A percentile compares a stretch with the other conserved stretches of the same genome.
Evolutionary conservation across 2,329 filamentous ascomycete species (phyloP).

Genomic region (Graphilbum fragrans): DNA sequence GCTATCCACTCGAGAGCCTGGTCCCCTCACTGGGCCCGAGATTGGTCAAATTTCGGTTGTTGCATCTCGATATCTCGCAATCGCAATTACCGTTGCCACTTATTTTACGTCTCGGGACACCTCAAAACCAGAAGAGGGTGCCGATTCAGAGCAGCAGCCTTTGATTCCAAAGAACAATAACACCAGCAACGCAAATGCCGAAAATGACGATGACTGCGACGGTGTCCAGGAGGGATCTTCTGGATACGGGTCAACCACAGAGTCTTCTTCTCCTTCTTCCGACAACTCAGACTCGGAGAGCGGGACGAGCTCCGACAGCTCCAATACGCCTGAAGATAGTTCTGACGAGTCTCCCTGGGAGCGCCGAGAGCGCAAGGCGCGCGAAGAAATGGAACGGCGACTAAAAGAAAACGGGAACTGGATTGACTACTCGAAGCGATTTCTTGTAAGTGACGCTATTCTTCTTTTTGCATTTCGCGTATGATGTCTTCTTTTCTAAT

Average conservation of each 20-base stretch:
- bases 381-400: conserved; percentile 51
- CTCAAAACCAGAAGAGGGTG: conserved; percentile 4
- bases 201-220: conserved; percentile 3
- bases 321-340: conserved; percentile 18
- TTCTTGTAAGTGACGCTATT: conserved; percentile 32
- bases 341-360: conserved; percentile 41
- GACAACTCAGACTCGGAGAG: conserved; percentile 29
- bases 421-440: conserved; percentile 65
- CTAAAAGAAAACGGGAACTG: conserved; percentile 66
- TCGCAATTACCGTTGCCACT: conserved; percentile 21
- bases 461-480: background rate
- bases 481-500: background rate
- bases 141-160: conserved; percentile 33
- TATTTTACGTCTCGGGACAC: conserved; percentile 14
- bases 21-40: conserved; percentile 6
- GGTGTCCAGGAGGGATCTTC: conserved; percentile 1
- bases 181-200: conserved; percentile 2
- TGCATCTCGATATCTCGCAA: conserved; percentile 20
- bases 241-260: conserved; percentile 30
- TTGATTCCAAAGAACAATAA: conserved; percentile 35
- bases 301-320: conserved; percentile 11
- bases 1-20: conserved; percentile 8
- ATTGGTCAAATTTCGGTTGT: conserved; percentile 19
- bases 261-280: conserved; percentile 10
- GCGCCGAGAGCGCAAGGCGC: conserved; percentile 37